These are phyloP conservation scores for Sugiyamaella neomexicana DNA, from an alignment of 1,139 yeast genomes.

Conservation along the genomic window DNA sequence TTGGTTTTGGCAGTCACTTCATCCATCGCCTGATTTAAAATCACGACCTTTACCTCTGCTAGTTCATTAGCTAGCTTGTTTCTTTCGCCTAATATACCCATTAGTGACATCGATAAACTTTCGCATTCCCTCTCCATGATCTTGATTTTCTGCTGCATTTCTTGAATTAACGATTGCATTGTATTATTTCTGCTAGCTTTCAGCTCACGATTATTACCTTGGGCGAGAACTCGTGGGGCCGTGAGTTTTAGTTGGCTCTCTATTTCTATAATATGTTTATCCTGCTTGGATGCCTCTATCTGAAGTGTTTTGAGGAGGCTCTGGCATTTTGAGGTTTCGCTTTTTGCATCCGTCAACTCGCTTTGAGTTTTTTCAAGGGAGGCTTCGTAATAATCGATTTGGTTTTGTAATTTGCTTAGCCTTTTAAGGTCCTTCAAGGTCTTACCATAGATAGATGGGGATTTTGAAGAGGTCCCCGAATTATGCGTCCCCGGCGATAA, in stretches of 20 bases:
- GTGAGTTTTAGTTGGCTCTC: not conserved
- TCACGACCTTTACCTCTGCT: constrained; percentile 1
- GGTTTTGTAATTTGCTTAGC: constrained; percentile 7
- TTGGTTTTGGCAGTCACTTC: not conserved
- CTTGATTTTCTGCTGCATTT: constrained; percentile 4
- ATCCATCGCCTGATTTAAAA: constrained; percentile 3
- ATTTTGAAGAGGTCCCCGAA: not conserved
- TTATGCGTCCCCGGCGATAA: not conserved
- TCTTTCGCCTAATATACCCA: constrained; percentile 5
- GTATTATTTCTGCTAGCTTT: not conserved
- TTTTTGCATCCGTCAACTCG: constrained; percentile 9
- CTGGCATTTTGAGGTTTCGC: constrained; percentile 1
- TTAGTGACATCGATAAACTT: not conserved
- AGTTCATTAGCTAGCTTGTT: constrained; percentile 8
- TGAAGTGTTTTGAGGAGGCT: constrained; percentile 1
- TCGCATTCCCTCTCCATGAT: not conserved
- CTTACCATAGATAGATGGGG: constrained; percentile 5
- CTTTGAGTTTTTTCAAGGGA: constrained; percentile 4
- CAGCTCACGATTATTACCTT: not conserved
- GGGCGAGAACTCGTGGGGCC: not conserved
- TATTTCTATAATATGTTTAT: constrained; percentile 5
- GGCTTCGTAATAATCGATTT: constrained; percentile 6
- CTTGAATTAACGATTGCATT: not conserved
- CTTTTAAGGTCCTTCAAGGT: constrained; percentile 6
- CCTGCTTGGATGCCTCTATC: constrained; percentile 1